These are phyloP conservation scores for Dimocarpus longan DNA, from an alignment of 345 rosid species.

Conservation along the genomic window DNA sequence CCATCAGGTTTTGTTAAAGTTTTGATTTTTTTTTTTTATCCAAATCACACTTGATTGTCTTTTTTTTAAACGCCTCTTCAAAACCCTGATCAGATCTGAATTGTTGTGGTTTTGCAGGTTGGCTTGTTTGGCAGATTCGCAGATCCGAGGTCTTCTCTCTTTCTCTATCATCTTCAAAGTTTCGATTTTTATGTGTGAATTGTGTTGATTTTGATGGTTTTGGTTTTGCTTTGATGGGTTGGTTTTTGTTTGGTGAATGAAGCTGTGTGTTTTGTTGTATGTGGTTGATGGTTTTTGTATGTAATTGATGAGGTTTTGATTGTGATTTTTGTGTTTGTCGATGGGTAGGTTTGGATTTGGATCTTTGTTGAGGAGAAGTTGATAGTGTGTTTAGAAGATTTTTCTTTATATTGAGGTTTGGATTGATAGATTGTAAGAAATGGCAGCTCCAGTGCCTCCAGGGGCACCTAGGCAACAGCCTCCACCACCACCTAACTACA, in stretches of 20 bases:
- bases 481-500: constrained; percentile 38
- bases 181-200: not conserved
- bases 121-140: not conserved
- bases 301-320: not conserved
- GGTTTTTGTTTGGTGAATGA: not conserved
- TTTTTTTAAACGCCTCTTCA: not conserved
- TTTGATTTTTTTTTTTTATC: constrained; percentile 3
- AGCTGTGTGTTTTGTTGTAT: not conserved
- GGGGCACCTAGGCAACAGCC: constrained; percentile 64
- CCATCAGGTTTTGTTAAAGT: not conserved
- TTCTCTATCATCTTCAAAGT: not conserved
- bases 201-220: not conserved
- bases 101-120: not conserved
- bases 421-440: constrained; percentile 30
- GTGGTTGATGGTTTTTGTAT: not conserved
- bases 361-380: constrained; percentile 6
- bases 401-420: constrained; percentile 2
- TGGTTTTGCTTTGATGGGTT: constrained; percentile 2
- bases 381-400: not conserved
- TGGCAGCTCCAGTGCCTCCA: constrained; percentile 68
- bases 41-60: constrained; percentile 6
- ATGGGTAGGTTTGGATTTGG: constrained; percentile 13
- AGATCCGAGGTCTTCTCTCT: constrained; percentile 17
- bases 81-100: constrained; percentile 32
- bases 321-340: not conserved